Evolutionary conservation across 2,329 filamentous ascomycete species (phyloP).

Genomic region (Penicillium sp.): DNA sequence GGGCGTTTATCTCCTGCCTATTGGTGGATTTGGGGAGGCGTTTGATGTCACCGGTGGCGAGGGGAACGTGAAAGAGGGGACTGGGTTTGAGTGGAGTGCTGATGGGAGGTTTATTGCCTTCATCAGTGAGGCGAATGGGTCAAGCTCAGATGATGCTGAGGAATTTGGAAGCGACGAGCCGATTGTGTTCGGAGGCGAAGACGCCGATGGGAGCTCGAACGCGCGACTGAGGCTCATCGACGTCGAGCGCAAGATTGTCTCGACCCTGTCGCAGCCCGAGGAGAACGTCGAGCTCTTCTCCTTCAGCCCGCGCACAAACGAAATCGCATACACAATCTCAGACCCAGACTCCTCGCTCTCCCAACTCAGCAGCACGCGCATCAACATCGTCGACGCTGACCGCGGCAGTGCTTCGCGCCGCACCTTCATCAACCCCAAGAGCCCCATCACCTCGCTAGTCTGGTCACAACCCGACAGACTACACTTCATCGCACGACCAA

Average conservation of each 20-base stretch:
- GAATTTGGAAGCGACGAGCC: slow-evolving; percentile 1
- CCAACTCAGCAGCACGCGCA: neutral
- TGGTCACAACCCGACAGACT: slow-evolving; percentile 4
- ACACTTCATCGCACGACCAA: slow-evolving; percentile 2
- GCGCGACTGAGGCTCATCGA: slow-evolving; percentile 1
- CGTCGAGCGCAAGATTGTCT: neutral
- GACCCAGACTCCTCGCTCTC: neutral
- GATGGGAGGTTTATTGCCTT: slow-evolving; percentile 15
- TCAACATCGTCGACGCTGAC: neutral
- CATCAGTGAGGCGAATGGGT: neutral
- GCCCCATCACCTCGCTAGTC: slow-evolving; percentile 1
- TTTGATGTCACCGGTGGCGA: neutral
- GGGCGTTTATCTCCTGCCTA: slow-evolving; percentile 8
- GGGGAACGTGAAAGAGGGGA: neutral
- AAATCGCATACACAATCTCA: slow-evolving; percentile 6
- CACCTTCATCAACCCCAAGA: neutral
- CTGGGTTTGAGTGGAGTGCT: slow-evolving; percentile 8
- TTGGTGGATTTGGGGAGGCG: slow-evolving; percentile 12
- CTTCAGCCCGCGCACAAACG: neutral
- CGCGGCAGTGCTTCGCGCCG: neutral
- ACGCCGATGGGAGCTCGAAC: neutral
- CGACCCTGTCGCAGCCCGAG: neutral
- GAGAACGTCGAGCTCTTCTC: slow-evolving; percentile 10
- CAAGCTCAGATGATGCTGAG: neutral
- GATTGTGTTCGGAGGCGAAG: neutral